A percentile compares a stretch with the other conserved stretches of the same genome.
phyloP scores from a whole-genome alignment of 2,329 filamentous ascomycete species.

The Corinectria fuckeliana region DNA sequence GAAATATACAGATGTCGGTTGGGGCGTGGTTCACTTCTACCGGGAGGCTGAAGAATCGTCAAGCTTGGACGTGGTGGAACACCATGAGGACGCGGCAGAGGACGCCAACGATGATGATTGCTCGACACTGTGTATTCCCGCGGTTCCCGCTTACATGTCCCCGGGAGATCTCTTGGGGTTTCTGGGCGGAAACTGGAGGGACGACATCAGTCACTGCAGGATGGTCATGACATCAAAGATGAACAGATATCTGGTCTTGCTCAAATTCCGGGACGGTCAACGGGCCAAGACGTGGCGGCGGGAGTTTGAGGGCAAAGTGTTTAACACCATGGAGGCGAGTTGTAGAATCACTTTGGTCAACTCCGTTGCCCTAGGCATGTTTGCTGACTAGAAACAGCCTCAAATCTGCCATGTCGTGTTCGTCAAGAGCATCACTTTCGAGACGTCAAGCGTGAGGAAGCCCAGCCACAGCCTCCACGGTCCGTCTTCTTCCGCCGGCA shows the following conservation, averaged over 20 bases:
- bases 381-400: slow-evolving; percentile 56
- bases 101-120: slow-evolving; percentile 64
- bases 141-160: slow-evolving; percentile 92
- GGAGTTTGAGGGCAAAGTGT: slow-evolving; percentile 91
- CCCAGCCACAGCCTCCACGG: slow-evolving; percentile 66
- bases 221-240: slow-evolving; percentile 90
- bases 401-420: slow-evolving; percentile 96
- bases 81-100: slow-evolving; percentile 37
- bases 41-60: slow-evolving; percentile 80
- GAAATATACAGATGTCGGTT: slow-evolving; percentile 79
- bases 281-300: slow-evolving; percentile 81
- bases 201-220: slow-evolving; percentile 89
- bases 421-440: slow-evolving; percentile 88
- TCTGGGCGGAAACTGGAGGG: slow-evolving; percentile 84
- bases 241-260: slow-evolving; percentile 92
- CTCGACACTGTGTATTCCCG: slow-evolving; percentile 89
- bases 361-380: neutral
- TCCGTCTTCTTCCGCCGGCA: slow-evolving; percentile 51
- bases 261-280: slow-evolving; percentile 84
- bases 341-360: neutral
- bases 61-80: slow-evolving; percentile 50
- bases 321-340: slow-evolving; percentile 85
- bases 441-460: slow-evolving; percentile 61
- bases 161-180: slow-evolving; percentile 91
- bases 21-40: slow-evolving; percentile 94